Evolutionary conservation across 805 yeast genomes (phyloP).

Genomic region (Ogataea corticis): DNA sequence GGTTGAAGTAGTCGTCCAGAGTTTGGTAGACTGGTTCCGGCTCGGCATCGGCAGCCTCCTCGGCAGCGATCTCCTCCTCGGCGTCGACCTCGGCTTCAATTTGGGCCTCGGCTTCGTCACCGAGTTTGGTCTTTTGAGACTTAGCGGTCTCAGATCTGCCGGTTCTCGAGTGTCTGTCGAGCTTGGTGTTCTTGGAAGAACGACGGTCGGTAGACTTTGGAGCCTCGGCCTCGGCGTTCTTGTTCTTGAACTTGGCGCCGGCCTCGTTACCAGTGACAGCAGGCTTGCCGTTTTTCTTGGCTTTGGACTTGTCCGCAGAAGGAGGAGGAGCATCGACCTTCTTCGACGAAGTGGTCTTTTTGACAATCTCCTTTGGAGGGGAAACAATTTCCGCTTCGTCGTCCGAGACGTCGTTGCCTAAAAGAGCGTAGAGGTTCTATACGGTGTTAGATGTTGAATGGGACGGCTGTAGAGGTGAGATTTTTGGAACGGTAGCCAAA

Average conservation of each 20-base stretch:
- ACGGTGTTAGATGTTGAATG: neutral
- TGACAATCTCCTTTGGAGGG: constrained; percentile 73
- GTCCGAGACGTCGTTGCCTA: constrained; percentile 90
- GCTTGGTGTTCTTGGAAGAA: constrained; percentile 51
- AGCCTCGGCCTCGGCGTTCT: constrained; percentile 65
- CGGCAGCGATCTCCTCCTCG: constrained; percentile 44
- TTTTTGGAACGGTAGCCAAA: too few species aligned
- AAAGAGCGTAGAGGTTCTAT: constrained; percentile 77
- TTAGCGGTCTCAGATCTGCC: constrained; percentile 83
- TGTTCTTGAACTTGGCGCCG: constrained; percentile 70
- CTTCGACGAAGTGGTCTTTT: constrained; percentile 80
- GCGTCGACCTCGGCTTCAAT: constrained; percentile 57
- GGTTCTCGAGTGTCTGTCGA: constrained; percentile 85
- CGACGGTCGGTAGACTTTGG: constrained; percentile 48
- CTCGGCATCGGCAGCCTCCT: constrained; percentile 41
- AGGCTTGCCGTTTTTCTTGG: constrained; percentile 68
- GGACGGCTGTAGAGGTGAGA: too few species aligned
- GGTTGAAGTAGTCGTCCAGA: constrained; percentile 83
- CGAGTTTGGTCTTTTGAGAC: constrained; percentile 86
- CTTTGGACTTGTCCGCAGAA: constrained; percentile 76
- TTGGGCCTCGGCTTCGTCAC: constrained; percentile 63
- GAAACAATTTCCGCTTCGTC: constrained; percentile 55
- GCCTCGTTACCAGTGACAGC: constrained; percentile 87
- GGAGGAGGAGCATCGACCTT: constrained; percentile 83
- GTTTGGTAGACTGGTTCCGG: constrained; percentile 63